Conservation (phyloP, 140 eudicot species). For the Eryngium alpinum region DNA sequence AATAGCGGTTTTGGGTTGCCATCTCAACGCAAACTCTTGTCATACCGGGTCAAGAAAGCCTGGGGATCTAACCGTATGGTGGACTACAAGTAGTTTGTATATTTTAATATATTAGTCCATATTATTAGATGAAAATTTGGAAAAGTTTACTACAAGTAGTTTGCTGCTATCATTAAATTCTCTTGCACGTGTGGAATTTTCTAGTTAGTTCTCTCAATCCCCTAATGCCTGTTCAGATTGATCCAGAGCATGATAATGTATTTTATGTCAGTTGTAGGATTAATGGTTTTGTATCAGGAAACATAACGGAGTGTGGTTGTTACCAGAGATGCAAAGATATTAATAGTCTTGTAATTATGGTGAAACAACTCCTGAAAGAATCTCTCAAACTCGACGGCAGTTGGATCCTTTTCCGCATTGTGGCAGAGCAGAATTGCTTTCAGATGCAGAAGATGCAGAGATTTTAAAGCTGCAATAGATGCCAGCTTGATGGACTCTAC, state of each 20-base stretch:
- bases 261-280: constrained; percentile 87
- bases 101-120: too few species aligned
- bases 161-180: not conserved
- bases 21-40: too few species aligned
- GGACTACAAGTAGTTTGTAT: too few species aligned
- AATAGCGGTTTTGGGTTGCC: too few species aligned
- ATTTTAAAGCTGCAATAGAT: constrained; percentile 83
- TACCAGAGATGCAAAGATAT: constrained; percentile 81
- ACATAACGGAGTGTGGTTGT: constrained; percentile 86
- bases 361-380: constrained; percentile 28
- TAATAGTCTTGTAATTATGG: constrained; percentile 49
- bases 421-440: constrained; percentile 10
- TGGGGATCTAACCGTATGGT: too few species aligned
- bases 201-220: constrained; percentile 87
- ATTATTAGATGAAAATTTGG: too few species aligned
- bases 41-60: too few species aligned
- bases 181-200: constrained; percentile 81
- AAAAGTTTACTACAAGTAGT: too few species aligned
- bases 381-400: constrained; percentile 22
- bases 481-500: constrained; percentile 81
- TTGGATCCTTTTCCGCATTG: constrained; percentile 23
- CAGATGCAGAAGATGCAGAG: constrained; percentile 65
- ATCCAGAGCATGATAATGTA: constrained; percentile 84
- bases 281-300: constrained; percentile 97
- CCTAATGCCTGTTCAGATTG: constrained; percentile 87